A percentile compares a stretch with the other conserved stretches of the same genome.
phyloP scores from a whole-genome alignment of 305 asterid genomes.

The Salvia sclarea region DNA sequence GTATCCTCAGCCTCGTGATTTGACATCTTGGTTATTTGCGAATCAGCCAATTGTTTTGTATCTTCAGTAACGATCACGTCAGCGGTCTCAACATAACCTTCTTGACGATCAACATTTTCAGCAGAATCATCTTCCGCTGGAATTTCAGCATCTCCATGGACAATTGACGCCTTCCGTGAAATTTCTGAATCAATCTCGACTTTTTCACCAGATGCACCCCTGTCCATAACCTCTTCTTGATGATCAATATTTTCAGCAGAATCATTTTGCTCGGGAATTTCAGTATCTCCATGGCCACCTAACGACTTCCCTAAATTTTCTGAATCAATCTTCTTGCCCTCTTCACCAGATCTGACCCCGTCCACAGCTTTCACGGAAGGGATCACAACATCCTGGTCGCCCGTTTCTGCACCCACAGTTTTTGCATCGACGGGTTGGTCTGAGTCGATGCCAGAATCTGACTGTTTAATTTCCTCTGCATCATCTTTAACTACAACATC shows the following conservation, averaged over 20 bases:
- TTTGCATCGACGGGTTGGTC: conserved; percentile 30
- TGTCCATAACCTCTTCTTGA: conserved; percentile 35
- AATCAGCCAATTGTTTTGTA: too few species aligned
- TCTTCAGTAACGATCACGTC: conserved; percentile 29
- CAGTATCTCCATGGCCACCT: conserved; percentile 29
- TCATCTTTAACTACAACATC: conserved; percentile 29
- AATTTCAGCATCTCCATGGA: conserved; percentile 33
- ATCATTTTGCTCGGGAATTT: conserved; percentile 33
- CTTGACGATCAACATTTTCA: conserved; percentile 22
- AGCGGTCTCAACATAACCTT: conserved; percentile 18
- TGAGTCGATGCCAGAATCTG: conserved; percentile 4
- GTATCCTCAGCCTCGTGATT: too few species aligned
- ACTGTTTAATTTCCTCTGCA: conserved; percentile 23
- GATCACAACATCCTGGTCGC: conserved; percentile 30
- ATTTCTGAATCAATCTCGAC: conserved; percentile 31
- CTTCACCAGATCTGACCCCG: conserved; percentile 35
- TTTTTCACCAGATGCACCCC: conserved; percentile 33
- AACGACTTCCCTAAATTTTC: conserved; percentile 30
- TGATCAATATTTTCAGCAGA: conserved; percentile 24
- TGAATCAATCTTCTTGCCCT: conserved; percentile 27
- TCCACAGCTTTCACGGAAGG: conserved; percentile 35
- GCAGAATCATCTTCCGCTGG: conserved; percentile 31
- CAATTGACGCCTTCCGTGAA: conserved; percentile 26
- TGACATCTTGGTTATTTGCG: too few species aligned
- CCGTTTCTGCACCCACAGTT: conserved; percentile 29